Conservation (phyloP, 2,329 filamentous ascomycete species). For the Ambrosiella xylebori region DNA sequence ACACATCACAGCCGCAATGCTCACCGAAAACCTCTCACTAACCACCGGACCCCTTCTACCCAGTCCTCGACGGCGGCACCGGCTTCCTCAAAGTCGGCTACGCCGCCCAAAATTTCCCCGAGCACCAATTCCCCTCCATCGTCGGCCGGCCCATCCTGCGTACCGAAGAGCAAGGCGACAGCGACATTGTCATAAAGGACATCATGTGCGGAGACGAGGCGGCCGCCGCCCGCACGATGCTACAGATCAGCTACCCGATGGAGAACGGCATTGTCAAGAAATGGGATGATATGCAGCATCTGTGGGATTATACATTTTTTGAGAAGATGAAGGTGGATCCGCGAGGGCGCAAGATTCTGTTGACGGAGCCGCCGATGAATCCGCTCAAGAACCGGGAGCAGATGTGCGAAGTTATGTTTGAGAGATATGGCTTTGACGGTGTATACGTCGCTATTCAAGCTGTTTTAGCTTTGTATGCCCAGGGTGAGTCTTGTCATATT, state of each 20-base stretch:
- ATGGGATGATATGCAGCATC: conserved; percentile 99
- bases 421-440: conserved; percentile 86
- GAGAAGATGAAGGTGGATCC: conserved; percentile 94
- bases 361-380: conserved; percentile 97
- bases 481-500: conserved; percentile 41
- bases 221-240: conserved; percentile 84
- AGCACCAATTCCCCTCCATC: conserved; percentile 96
- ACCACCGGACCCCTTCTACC: conserved; percentile 5
- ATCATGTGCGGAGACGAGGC: conserved; percentile 99
- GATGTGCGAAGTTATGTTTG: conserved; percentile 99
- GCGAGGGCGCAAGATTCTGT: conserved; percentile 82
- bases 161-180: conserved; percentile 64
- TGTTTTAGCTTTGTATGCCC: conserved; percentile 86
- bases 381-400: conserved; percentile 90
- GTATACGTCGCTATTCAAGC: conserved; percentile 98
- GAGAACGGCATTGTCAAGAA: conserved; percentile 99
- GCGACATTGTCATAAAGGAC: conserved; percentile 64
- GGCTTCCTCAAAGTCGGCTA: conserved; percentile 99
- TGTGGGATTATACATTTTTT: conserved; percentile 97
- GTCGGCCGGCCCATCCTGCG: conserved; percentile 94
- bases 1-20: too few species aligned
- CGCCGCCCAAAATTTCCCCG: conserved; percentile 97
- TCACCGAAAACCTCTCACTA: too few species aligned
- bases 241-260: conserved; percentile 98
- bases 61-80: conserved; percentile 98